phyloP scores from a whole-genome alignment of 1,139 yeast genomes.

The Pichia sp. region DNA sequence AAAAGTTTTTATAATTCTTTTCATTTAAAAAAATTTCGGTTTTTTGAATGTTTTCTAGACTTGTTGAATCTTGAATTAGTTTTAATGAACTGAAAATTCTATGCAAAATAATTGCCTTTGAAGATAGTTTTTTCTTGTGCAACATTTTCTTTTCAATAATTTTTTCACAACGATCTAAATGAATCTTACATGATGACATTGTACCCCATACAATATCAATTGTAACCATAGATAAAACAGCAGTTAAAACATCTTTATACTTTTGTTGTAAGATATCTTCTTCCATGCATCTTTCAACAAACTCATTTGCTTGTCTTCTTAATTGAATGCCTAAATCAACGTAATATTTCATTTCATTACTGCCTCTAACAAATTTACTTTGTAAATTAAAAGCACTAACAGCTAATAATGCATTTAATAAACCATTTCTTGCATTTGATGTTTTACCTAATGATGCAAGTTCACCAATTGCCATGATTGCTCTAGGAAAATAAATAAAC shows the following conservation, averaged over 20 bases:
- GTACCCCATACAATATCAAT: constrained; percentile 91
- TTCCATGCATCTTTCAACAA: constrained; percentile 55
- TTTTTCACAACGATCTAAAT: constrained; percentile 69
- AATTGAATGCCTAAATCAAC: constrained; percentile 66
- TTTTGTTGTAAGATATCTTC: constrained; percentile 47
- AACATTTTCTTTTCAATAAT: constrained; percentile 66
- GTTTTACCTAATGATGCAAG: constrained; percentile 68
- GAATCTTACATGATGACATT: constrained; percentile 77
- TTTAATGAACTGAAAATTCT: constrained; percentile 72
- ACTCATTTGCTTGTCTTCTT: constrained; percentile 67
- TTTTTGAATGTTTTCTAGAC: constrained; percentile 39
- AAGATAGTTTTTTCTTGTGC: constrained; percentile 57
- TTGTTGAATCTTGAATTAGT: constrained; percentile 67
- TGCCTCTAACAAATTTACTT: constrained; percentile 56
- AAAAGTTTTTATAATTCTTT: constrained; percentile 27
- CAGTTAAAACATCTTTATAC: constrained; percentile 78
- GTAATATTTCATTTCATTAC: constrained; percentile 62
- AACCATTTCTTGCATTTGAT: constrained; percentile 68
- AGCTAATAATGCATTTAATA: constrained; percentile 73
- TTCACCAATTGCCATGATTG: constrained; percentile 76
- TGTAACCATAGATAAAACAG: constrained; percentile 79
- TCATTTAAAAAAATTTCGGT: constrained; percentile 31
- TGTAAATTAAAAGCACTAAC: constrained; percentile 79
- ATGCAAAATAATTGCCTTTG: constrained; percentile 73
- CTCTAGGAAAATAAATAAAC: constrained; percentile 75